Conservation (phyloP, 257 asterid species). For the Asclepias syriaca region DNA sequence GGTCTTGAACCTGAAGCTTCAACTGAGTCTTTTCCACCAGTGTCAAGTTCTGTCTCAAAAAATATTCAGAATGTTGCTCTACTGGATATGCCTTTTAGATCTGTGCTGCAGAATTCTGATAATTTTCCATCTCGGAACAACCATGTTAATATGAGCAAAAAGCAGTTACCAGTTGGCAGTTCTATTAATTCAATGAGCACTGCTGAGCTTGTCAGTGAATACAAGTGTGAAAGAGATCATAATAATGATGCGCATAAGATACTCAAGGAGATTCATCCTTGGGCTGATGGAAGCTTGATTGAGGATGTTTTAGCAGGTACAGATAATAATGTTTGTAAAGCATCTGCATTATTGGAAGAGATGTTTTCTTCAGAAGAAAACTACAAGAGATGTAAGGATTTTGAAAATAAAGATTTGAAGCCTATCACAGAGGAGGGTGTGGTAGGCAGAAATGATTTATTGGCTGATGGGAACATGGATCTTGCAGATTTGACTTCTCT, state of each 20-base stretch:
- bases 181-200: background rate
- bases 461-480: slow-evolving; percentile 13
- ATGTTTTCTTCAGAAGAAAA: slow-evolving; percentile 35
- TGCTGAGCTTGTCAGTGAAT: slow-evolving; percentile 5
- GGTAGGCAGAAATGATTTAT: slow-evolving; percentile 8
- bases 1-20: slow-evolving; percentile 31
- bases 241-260: slow-evolving; percentile 24
- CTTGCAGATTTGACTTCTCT: slow-evolving; percentile 15
- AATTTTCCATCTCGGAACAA: slow-evolving; percentile 28
- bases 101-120: slow-evolving; percentile 38
- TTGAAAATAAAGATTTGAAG: slow-evolving; percentile 12
- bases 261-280: slow-evolving; percentile 49
- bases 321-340: slow-evolving; percentile 40
- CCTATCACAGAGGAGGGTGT: slow-evolving; percentile 3
- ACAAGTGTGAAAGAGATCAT: background rate
- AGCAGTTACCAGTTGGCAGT: slow-evolving; percentile 18
- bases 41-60: slow-evolving; percentile 28
- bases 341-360: slow-evolving; percentile 41
- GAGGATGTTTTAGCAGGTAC: slow-evolving; percentile 69
- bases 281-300: slow-evolving; percentile 68
- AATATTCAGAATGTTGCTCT: slow-evolving; percentile 13
- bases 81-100: slow-evolving; percentile 53
- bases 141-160: slow-evolving; percentile 16
- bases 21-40: slow-evolving; percentile 53
- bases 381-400: slow-evolving; percentile 12